These are phyloP conservation scores for Penicillium bialowiezense DNA, from an alignment of 495 filamentous ascomycete species.

Conservation along the genomic window DNA sequence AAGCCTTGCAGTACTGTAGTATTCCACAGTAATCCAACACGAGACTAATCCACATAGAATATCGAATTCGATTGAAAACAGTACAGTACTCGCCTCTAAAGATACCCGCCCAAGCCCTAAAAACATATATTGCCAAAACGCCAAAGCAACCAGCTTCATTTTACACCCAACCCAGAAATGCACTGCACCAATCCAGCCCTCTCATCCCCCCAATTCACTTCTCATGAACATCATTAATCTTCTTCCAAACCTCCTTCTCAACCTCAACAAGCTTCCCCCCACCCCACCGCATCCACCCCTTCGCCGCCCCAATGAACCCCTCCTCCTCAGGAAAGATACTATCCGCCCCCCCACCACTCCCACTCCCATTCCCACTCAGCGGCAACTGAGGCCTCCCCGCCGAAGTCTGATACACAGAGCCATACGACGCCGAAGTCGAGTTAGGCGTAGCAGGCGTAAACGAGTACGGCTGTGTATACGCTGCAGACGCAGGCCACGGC, in stretches of 20 bases:
- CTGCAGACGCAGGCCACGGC: constrained; percentile 4
- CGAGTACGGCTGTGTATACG: not conserved
- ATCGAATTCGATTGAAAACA: no score
- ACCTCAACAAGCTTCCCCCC: constrained; percentile 60
- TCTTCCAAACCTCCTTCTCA: constrained; percentile 70
- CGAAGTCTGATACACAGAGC: constrained; percentile 54
- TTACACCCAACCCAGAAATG: not conserved
- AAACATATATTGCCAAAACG: not conserved
- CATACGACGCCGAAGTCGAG: constrained; percentile 39
- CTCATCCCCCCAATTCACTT: no score
- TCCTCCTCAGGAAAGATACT: constrained; percentile 38
- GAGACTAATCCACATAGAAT: no score
- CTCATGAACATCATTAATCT: constrained; percentile 52
- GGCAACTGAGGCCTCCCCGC: constrained; percentile 14
- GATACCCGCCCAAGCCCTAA: not conserved
- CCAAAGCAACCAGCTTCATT: not conserved
- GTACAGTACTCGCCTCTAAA: no score
- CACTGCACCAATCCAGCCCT: no score
- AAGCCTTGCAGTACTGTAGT: no score
- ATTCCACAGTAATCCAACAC: no score
- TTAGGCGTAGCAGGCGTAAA: constrained; percentile 24
- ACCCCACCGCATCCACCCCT: constrained; percentile 58
- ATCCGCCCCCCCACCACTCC: constrained; percentile 14
- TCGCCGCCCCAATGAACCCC: constrained; percentile 53
- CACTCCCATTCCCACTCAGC: constrained; percentile 21